Evolutionary conservation across 441 rosid species (phyloP).

Genomic region (Gossypium gossypioides): DNA sequence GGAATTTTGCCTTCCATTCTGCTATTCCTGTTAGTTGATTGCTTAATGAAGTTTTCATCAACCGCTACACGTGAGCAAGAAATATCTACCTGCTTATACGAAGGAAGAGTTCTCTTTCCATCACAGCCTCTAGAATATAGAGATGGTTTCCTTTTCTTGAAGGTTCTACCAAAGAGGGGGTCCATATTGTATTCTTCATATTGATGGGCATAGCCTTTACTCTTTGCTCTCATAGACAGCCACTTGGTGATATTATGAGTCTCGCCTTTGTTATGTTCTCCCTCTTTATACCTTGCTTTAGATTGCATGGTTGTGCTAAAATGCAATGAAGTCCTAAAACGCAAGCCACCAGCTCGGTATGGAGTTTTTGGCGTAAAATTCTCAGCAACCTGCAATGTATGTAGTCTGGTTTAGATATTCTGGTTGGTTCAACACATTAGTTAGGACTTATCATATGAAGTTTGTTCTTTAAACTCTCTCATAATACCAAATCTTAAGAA

Average conservation of each 20-base stretch:
- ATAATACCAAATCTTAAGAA: not conserved
- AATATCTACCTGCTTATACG: constrained; percentile 2
- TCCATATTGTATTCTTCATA: not conserved
- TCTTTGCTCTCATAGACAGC: not conserved
- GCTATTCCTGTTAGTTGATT: not conserved
- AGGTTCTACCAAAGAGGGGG: constrained; percentile 7
- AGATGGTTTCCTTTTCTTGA: constrained; percentile 16
- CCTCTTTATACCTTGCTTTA: constrained; percentile 5
- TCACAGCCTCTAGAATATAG: not conserved
- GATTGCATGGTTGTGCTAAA: not conserved
- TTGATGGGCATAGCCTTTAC: constrained; percentile 6
- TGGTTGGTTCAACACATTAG: not conserved
- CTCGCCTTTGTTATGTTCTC: not conserved
- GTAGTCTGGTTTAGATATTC: not conserved
- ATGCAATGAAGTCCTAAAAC: not conserved
- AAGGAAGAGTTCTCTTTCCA: not conserved
- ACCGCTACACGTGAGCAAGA: not conserved
- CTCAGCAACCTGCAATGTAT: constrained; percentile 18
- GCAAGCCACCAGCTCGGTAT: not conserved
- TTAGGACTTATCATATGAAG: not conserved
- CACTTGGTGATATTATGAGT: not conserved
- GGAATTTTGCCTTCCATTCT: constrained; percentile 8
- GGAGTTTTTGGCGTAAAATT: not conserved
- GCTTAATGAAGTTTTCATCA: constrained; percentile 7
- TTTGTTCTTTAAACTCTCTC: not conserved